Evolutionary conservation across 192 early-diverging fungal species (phyloP), one percentile per base, ranked within the genome.

Genomic region (Rhizoclosmatium globosum): DNA sequence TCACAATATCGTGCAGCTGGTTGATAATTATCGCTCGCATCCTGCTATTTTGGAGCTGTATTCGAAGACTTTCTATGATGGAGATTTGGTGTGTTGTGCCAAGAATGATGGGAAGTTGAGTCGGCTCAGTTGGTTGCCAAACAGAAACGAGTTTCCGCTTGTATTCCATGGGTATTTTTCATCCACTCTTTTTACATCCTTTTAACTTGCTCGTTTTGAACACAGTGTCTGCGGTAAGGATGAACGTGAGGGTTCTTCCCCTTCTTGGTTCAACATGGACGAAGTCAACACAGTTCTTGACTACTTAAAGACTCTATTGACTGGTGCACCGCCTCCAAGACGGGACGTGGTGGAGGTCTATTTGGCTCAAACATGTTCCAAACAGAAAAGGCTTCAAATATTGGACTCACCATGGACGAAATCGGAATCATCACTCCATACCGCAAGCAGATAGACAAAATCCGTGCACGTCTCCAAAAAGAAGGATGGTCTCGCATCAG

Each of bases 381-480:
- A 6, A 74, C 61, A 42, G 72, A 59, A 74, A 74, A 74, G 44
- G 23, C 58, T 6, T 42, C 31, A 42, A 47, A n/a, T 21, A 42
- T 58, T 23, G 81, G 64, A 31, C n/a, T 72, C 58, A 82, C 68
- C n/a, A 53, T 56, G 1, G 60, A 59, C 38, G 71, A 81, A 1
- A 76, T 82, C 74, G 81, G 81, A 6, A 78, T 82, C 70, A 82
- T 82, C 70, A 82, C 81, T 42, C 81, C 81, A n/a, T 82, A 81
- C 61, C 64, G 74, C 13, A 69, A 81, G 62, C 81, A 82, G 60
- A 79, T 80, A 2, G 65, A 82, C 56, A 81, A 81, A 56, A 82
- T 82, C 46, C 65, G 70, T n/a, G 31, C 67, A n/a, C 57, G 43
- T 56, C 59, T 82, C 56, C 39, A 66, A 43, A 67, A 77, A 66